Percentiles rank a stretch among this genome's conserved stretches.
These are phyloP conservation scores for Paramecium tetraurelia DNA, from an alignment of 73 alveolate species.

Conservation along the genomic window DNA sequence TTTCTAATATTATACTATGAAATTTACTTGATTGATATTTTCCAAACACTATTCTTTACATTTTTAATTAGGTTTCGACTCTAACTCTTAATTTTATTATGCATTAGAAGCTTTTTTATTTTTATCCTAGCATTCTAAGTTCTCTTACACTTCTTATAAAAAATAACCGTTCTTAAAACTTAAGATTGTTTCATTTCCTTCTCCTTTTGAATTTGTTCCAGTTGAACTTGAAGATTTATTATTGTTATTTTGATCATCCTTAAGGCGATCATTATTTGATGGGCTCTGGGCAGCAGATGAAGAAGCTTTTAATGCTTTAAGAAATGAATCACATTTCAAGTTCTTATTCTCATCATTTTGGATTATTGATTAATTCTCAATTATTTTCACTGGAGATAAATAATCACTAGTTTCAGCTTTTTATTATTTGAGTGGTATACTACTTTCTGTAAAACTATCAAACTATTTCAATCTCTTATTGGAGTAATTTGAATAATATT, in stretches of 20 bases:
- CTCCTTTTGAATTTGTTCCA: background rate
- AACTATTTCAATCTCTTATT: background rate
- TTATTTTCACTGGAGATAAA: background rate
- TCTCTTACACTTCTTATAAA: background rate
- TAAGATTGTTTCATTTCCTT: background rate
- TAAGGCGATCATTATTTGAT: background rate
- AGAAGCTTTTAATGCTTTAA: background rate
- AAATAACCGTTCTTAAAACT: background rate
- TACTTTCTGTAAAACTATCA: background rate
- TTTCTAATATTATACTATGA: background rate
- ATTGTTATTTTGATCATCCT: background rate
- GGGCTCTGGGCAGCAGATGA: background rate
- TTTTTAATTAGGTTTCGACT: too few relatives aligned
- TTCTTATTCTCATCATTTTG: background rate
- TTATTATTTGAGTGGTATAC: background rate
- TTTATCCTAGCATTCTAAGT: background rate
- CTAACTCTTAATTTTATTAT: background rate
- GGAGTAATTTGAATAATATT: background rate
- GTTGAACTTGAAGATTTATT: background rate
- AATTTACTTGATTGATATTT: background rate
- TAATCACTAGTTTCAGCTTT: background rate
- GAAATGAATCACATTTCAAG: background rate
- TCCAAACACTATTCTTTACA: background rate
- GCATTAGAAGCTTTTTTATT: background rate
- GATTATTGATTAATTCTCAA: background rate